Evolutionary conservation across 192 early-diverging fungal species (phyloP), one percentile per base, ranked within the genome.

Genomic region (Linnemannia exigua): DNA sequence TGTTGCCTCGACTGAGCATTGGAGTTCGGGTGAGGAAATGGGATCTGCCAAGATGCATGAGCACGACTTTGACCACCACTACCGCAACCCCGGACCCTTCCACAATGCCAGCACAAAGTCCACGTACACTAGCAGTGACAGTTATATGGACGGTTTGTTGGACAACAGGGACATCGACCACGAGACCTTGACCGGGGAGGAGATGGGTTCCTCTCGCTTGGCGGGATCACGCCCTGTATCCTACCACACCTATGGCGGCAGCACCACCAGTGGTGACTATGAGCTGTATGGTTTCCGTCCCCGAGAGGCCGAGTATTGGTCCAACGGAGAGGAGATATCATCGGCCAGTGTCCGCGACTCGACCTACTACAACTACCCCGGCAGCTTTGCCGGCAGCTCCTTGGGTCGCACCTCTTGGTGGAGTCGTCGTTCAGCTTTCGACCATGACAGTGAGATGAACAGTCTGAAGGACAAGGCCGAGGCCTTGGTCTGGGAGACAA

Each of bases 201-300:
- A 83, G 67, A 88, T 82, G 61, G 71, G 66, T 20, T 81, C 78
- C 61, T 87, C 88, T 54, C 82, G 88, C 48, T 17, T 36, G 17
- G 22, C 75, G 19, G 89, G 48, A 16, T 19, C 11, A 6, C 19
- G 41, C 16, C 50, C 50, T 14, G 63, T 17, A 11, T 36, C 11
- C 36, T 41, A 37, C 16, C 71, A 52, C 50, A 35, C n/a, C 50
- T 71, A 41, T 72, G 28, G 37, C 48, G 41, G 41, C 41, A 44
- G 41, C 9, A 44, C 5, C 9, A 50, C 48, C 17, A 25, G 52
- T 6, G 66, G 50, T 31, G 61, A 47, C 12, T 74, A 80, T 41
- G 17, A 47, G 22, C 44, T 82, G 2, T 25, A 63, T 25, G 72
- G 41, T 1, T 61, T 38, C 51, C 76, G 37, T 14, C 70, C 70